A percentile compares a stretch with the other conserved stretches of the same genome.
phyloP scores from a whole-genome alignment of 2,329 filamentous ascomycete genomes.

The Exophiala phaeomuriformis region DNA sequence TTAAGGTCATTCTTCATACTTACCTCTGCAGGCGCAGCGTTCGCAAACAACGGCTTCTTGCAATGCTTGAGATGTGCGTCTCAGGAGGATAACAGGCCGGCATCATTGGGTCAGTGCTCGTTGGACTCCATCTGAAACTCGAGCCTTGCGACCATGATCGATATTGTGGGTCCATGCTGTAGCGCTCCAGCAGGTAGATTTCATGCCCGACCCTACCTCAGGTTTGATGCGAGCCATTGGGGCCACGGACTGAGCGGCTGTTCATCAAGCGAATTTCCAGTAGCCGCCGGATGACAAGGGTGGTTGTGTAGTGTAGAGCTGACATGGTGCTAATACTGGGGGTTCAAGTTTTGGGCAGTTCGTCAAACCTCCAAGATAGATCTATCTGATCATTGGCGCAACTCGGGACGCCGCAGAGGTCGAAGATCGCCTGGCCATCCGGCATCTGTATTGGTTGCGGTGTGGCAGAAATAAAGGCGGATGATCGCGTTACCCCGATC shows the following conservation, averaged over 20 bases:
- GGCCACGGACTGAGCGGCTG: conserved; percentile 9
- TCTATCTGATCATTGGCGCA: conserved; percentile 1
- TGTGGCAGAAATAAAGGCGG: background rate
- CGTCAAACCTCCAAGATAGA: conserved; percentile 1
- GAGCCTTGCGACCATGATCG: conserved; percentile 8
- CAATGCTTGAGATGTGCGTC: conserved; percentile 11
- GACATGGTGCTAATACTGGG: background rate
- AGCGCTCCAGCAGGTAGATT: conserved; percentile 14
- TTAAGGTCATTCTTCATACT: background rate
- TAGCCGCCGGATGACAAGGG: conserved; percentile 19
- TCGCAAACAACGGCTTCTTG: conserved; percentile 12
- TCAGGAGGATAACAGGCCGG: background rate
- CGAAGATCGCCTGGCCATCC: background rate
- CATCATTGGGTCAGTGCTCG: conserved; percentile 7
- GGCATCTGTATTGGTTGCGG: background rate
- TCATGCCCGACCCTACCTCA: conserved; percentile 7
- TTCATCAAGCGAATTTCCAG: conserved; percentile 17
- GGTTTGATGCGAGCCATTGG: conserved; percentile 15
- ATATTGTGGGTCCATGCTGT: conserved; percentile 6
- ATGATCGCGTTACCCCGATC: too few relatives aligned
- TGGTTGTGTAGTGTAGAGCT: background rate
- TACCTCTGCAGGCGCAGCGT: conserved; percentile 9
- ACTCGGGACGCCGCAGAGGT: conserved; percentile 11
- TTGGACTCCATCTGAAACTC: conserved; percentile 18
- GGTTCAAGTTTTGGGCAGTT: conserved; percentile 8